Evolutionary conservation across 805 yeast species (phyloP), one percentile per base, ranked within the genome.

Genomic region (Saccharomycopsis sp.): DNA sequence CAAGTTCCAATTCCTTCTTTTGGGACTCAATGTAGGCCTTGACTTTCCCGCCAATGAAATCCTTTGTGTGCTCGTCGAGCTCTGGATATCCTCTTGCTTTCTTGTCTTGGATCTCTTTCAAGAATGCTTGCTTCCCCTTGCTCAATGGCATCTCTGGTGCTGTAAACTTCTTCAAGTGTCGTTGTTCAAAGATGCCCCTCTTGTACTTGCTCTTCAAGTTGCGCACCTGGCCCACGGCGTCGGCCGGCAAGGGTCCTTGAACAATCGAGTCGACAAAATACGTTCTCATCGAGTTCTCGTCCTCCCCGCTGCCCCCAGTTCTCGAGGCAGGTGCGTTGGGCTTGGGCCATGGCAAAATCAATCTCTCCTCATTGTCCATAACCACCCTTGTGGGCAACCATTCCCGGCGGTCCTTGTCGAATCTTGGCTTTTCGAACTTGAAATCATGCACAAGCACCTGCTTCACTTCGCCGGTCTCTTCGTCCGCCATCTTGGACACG

Each of bases 331-430:
- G 41, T 10, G 12, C 10, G 25, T 68, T 75, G 1, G 92, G 88
- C 51, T 73, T 71, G 29, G 96, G 96, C 94, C 95, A 89, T 40
- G 96, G 96, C 38, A 88, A 77, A 18, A 77, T 73, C 39, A 85
- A 64, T 39, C 75, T 71, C 31, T 71, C 74, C 10, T 41, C 44
- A 52, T 80, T 78, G 50, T 82, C 77, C 48, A 71, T 72, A 19
- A 88, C 85, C 51, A 75, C 73, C 60, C 97, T 75, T 45, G 73
- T 74, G 22, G 94, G 94, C 65, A 85, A 62, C 69, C 80, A 72
- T 53, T 68, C 68, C 56, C 78, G 79, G 59, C 80, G 77, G 50
- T 80, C 74, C 34, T 73, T 74, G 55, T 87, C 95, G 58, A 72
- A 89, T 55, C 81, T 80, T 38, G 65, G 61, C 17, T 84, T 94